Conservation (phyloP, 2,329 filamentous ascomycete genomes). For the Lecanoromycetidae sp. region DNA sequence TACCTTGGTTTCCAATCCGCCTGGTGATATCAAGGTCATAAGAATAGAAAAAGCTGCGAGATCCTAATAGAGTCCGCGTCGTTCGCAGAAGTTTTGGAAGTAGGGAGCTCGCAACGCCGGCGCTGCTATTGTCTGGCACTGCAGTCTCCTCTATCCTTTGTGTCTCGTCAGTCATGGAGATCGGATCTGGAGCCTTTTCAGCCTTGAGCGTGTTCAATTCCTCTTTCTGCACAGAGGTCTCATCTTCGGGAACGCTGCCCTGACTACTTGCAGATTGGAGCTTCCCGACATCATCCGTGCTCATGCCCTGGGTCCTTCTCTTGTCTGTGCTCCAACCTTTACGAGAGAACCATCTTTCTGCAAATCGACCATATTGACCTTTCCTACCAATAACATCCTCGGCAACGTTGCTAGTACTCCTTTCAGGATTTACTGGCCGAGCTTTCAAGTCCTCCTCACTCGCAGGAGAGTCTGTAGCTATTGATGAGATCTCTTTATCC, state of each 20-base stretch:
- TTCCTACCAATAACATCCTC: constrained; percentile 77
- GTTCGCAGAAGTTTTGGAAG: constrained; percentile 77
- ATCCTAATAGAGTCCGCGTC: constrained; percentile 73
- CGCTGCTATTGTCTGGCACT: constrained; percentile 11
- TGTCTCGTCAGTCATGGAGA: background rate
- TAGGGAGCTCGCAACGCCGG: constrained; percentile 42
- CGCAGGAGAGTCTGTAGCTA: constrained; percentile 9
- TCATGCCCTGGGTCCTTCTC: constrained; percentile 57
- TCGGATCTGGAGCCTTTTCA: background rate
- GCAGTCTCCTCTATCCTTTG: background rate
- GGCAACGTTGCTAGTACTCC: constrained; percentile 52
- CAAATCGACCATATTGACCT: constrained; percentile 79
- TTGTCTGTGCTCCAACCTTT: constrained; percentile 67
- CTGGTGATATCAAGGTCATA: constrained; percentile 89
- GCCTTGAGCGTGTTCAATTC: background rate
- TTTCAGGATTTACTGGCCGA: constrained; percentile 23
- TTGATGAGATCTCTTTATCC: background rate
- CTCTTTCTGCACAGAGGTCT: too few species aligned
- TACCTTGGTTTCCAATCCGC: constrained; percentile 36
- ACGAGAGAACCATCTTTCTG: constrained; percentile 80
- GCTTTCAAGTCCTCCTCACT: background rate
- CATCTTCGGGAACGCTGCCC: background rate
- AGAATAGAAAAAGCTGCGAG: constrained; percentile 82
- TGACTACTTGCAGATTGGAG: background rate
- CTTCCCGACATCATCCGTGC: constrained; percentile 31